phyloP scores from a whole-genome alignment of 139 green algal genomes.

The Tetraselmis striata region DNA sequence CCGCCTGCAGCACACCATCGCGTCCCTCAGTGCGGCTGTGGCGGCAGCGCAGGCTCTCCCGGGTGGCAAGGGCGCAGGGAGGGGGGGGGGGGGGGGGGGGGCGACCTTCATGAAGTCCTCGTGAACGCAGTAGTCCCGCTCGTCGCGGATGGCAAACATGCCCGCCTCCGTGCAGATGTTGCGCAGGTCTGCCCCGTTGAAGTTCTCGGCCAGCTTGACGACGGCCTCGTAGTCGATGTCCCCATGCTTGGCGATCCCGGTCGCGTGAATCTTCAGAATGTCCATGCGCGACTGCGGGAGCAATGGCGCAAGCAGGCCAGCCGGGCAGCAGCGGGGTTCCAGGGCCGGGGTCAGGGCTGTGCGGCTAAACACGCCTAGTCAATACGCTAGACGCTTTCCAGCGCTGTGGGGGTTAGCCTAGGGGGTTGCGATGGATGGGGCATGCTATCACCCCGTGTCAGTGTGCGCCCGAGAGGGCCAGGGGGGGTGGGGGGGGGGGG shows the following conservation, averaged over 20 bases:
- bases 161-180: constrained; percentile 99
- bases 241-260: constrained; percentile 90
- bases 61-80: no score
- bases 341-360: no score
- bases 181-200: constrained; percentile 97
- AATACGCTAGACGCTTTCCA: no score
- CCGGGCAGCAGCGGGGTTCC: no score
- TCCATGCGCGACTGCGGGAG: constrained; percentile 69
- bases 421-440: no score
- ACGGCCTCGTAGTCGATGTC: constrained; percentile 99
- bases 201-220: constrained; percentile 92
- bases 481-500: no score
- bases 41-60: no score
- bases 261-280: constrained; percentile 97
- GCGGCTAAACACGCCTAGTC: no score
- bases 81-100: neutral
- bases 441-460: no score
- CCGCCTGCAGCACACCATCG: constrained; percentile 59
- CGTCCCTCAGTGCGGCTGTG: no score
- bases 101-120: constrained; percentile 98
- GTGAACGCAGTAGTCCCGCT: constrained; percentile 92
- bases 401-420: no score
- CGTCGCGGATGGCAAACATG: constrained; percentile 97
- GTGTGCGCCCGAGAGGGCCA: no score
- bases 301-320: neutral